Base-by-base conservation (phyloP, 108 stramenopile genomes). In the Cyclotella sp. region DNA sequence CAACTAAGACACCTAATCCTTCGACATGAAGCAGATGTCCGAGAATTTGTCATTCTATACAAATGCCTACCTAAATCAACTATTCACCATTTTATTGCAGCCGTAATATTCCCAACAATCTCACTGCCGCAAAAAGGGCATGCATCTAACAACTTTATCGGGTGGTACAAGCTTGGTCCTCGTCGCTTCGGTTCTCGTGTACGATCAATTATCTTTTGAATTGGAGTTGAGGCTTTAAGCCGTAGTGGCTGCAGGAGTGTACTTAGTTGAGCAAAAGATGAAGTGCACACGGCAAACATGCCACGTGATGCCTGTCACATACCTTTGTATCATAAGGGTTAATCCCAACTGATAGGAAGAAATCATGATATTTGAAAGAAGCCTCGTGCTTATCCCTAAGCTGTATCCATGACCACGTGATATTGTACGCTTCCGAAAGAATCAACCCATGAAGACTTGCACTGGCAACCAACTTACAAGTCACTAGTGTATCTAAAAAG, bases 371-470 rank as follows among this genome's bases (percentile, higher is more conserved):
- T 15, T 68, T 68, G 34, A 68, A 68, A 7, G 68, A 28, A 19
- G 21, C 46, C 34, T 68, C 68, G 27, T n/a, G 15, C 30, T 68
- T 68, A 13, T 53, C 19, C 6, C 27, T 52, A 5, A 68, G 29
- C 22, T 42, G 34, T 16, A 68, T 27, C 68, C 68, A 68, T 15
- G 68, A 53, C 68, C 68, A 68, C 29, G 68, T 51, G 28, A 68
- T 53, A n/a, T 68, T 68, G 34, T 68, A 68, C 18, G 68, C 68
- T 22, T 68, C 68, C 3, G 68, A 47, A 24, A 68, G 52, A n/a
- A 68, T 68, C 27, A 53, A 26, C 27, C 68, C 68, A 53, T 68
- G 68, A 18, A 68, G 52, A 39, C 68, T 68, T 53, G 68, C 68
- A 53, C 51, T 53, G 9, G 68, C 43, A 68, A 68, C 30, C 29